These are phyloP conservation scores for Penicillium waksmanii DNA, from an alignment of 495 filamentous ascomycete species.

Conservation along the genomic window DNA sequence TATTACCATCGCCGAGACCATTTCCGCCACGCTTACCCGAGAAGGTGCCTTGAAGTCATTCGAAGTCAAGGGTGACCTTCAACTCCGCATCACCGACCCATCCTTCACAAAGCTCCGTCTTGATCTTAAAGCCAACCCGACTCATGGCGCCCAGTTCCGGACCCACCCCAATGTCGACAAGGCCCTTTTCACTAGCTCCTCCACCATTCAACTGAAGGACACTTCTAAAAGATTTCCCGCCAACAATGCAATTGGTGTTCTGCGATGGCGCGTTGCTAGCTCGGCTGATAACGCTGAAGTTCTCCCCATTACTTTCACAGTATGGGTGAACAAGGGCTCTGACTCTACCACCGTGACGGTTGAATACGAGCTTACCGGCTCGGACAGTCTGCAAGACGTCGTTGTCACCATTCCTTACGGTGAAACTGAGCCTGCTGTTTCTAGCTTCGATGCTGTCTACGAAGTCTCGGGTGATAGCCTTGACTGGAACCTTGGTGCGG, in stretches of 20 bases:
- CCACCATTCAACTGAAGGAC: slow-evolving; percentile 84
- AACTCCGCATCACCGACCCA: slow-evolving; percentile 84
- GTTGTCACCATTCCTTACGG: slow-evolving; percentile 83
- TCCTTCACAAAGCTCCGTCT: slow-evolving; percentile 88
- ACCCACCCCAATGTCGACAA: slow-evolving; percentile 97
- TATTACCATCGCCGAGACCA: slow-evolving; percentile 82
- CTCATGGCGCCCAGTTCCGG: slow-evolving; percentile 81
- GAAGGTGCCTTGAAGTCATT: slow-evolving; percentile 84
- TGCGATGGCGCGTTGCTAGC: slow-evolving; percentile 82
- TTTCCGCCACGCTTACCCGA: slow-evolving; percentile 81
- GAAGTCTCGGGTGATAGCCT: slow-evolving; percentile 92
- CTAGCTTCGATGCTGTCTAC: slow-evolving; percentile 89
- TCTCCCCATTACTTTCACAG: slow-evolving; percentile 87
- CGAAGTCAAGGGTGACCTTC: slow-evolving; percentile 86
- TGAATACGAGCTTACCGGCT: slow-evolving; percentile 88
- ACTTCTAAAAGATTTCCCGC: slow-evolving; percentile 82
- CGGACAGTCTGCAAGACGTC: slow-evolving; percentile 78
- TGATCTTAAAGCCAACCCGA: slow-evolving; percentile 71
- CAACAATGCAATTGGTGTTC: slow-evolving; percentile 85
- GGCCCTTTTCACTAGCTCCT: slow-evolving; percentile 73
- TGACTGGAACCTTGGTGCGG: slow-evolving; percentile 86
- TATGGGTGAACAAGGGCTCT: slow-evolving; percentile 89
- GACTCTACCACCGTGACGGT: slow-evolving; percentile 84
- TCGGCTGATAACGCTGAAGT: slow-evolving; percentile 74
- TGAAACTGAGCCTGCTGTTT: slow-evolving; percentile 81